Base-by-base conservation (phyloP, 2,329 filamentous ascomycete genomes). In the Tolypocladium tropicale region DNA sequence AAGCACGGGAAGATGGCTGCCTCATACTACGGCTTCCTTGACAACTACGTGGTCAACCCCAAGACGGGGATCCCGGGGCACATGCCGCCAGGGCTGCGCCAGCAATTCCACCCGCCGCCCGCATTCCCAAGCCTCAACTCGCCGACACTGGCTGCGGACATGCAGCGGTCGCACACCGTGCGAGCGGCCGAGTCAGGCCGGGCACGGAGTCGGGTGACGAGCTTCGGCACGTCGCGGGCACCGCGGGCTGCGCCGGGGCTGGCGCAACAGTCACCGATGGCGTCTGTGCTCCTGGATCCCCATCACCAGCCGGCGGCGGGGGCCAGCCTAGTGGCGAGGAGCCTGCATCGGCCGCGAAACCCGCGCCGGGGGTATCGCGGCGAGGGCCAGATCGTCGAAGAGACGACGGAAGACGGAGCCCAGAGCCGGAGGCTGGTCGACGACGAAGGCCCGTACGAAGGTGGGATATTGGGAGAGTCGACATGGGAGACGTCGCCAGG, bases 1-100 rank as follows among this genome's bases (percentile, higher is more conserved):
- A 96, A 96, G 67, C 92, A 99, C 65, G 90, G 92, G 60, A 99
- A 99, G 74, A 96, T 99, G 90, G 86, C 94, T n/a, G 89, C 91
- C 18, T 97, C 93, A 0, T 94, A 96, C 68, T 92, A 94, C 65
- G 91, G 92, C 2, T 99, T 99, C 69, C 77, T 96, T 57, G 91
- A 96, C 67, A 92, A 95, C 63, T 99, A 99, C 65, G 83, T 86
- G 16, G 82, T 85, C 52, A 89, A 90, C 63, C 84, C 85, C 4
- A 86, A 84, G 68, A 83, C 81, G 7, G 85, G 84, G 2, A 79
- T 85, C 23, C 81, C 82, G 7, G 82, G 83, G 23, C 78, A 83
- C 55, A 72, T 85, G 37, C 80, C 81, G 16, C 80, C 79, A 3
- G 78, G 78, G 2, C 70, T 72, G 54, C 79, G 68, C 9, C 62